These are phyloP conservation scores for Canavalia ensiformis DNA, from an alignment of 306 rosid species.

Conservation along the genomic window DNA sequence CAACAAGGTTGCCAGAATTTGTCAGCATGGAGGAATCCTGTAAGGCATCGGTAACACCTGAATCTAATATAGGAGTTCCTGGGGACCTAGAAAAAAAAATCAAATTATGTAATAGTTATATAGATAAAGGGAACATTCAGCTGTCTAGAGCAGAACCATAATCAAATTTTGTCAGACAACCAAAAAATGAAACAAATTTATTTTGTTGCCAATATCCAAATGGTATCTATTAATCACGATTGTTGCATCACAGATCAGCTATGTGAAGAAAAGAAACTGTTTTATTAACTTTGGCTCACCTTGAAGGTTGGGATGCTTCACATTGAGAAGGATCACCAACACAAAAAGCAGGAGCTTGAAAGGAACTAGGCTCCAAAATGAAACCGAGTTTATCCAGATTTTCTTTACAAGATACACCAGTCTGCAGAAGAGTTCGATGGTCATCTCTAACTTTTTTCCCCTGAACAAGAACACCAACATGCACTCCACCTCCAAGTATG, in stretches of 20 bases:
- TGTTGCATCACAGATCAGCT: constrained; percentile 1
- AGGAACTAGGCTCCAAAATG: constrained; percentile 73
- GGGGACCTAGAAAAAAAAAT: constrained; percentile 65
- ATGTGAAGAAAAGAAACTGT: constrained; percentile 40
- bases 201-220: not conserved
- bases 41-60: constrained; percentile 55
- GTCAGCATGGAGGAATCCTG: constrained; percentile 58
- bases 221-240: constrained; percentile 8
- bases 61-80: constrained; percentile 58
- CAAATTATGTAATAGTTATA: not conserved
- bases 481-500: constrained; percentile 74
- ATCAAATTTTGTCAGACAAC: not conserved
- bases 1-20: constrained; percentile 53
- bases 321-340: constrained; percentile 58
- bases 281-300: constrained; percentile 57
- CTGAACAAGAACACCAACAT: constrained; percentile 74
- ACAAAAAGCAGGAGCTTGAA: constrained; percentile 58
- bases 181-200: not conserved
- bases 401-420: constrained; percentile 81
- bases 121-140: constrained; percentile 19
- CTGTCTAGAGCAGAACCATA: constrained; percentile 27
- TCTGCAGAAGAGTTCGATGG: constrained; percentile 76
- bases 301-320: constrained; percentile 56
- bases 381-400: constrained; percentile 76
- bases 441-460: constrained; percentile 89